A percentile compares a stretch with the other conserved stretches of the same genome.
Conservation (phyloP, 164 flowering plant species). For the Annona cherimola region DNA sequence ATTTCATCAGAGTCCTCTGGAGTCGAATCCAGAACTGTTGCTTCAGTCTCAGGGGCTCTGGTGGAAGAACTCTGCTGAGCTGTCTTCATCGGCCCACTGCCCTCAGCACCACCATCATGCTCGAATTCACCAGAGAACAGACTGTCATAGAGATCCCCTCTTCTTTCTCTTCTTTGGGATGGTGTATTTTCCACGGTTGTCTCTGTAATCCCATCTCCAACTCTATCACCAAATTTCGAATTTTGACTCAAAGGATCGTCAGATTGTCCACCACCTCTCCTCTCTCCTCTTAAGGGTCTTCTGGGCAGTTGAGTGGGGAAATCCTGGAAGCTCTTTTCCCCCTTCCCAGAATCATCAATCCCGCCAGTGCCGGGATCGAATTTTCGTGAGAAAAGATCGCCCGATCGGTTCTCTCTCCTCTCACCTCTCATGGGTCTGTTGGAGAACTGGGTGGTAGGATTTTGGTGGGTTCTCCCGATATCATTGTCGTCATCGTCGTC, state of each 20-base stretch:
- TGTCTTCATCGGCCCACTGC: conserved; percentile 20
- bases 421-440: conserved; percentile 27
- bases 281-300: conserved; percentile 11
- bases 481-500: conserved; percentile 2
- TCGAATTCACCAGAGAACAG: conserved; percentile 35
- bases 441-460: conserved; percentile 30
- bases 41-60: conserved; percentile 1
- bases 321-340: conserved; percentile 1
- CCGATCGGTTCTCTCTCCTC: conserved; percentile 7
- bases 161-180: conserved; percentile 7
- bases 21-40: conserved; percentile 2
- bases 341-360: neutral
- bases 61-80: neutral
- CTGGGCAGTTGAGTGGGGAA: conserved; percentile 6
- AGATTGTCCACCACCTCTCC: neutral
- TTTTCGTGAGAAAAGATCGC: conserved; percentile 1
- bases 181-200: neutral
- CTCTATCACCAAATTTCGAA: neutral
- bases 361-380: neutral
- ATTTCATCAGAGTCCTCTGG: conserved; percentile 64
- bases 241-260: conserved; percentile 2
- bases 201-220: conserved; percentile 4
- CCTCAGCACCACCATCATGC: conserved; percentile 18
- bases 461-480: conserved; percentile 3
- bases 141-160: conserved; percentile 13